A percentile compares a stretch with the other conserved stretches of the same genome.
phyloP scores from a whole-genome alignment of 768 basidiomycete species.

The Mycena vitilis region DNA sequence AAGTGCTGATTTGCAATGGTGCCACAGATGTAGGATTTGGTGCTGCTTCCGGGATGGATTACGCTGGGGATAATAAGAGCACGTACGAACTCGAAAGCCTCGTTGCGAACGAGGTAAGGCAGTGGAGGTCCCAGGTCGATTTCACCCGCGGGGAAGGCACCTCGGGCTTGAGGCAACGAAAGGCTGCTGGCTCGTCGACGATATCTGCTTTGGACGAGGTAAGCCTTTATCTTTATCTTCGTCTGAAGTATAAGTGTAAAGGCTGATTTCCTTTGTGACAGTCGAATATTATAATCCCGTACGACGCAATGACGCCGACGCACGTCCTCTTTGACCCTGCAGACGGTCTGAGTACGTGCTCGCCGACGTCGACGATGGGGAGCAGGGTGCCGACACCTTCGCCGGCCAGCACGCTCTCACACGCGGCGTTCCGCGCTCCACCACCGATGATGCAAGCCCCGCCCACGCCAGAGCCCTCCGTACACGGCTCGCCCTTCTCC shows the following conservation, averaged over 20 bases:
- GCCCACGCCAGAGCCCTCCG: constrained; percentile 31
- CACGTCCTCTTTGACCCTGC: constrained; percentile 58
- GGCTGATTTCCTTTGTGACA: constrained; percentile 35
- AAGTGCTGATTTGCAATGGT: no score
- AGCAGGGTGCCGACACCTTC: constrained; percentile 42
- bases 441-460: constrained; percentile 27
- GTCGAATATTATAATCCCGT: constrained; percentile 60
- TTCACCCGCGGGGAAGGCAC: constrained; percentile 36
- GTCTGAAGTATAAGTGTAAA: constrained; percentile 11
- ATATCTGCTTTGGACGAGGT: constrained; percentile 61
- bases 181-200: neutral
- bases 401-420: constrained; percentile 37
- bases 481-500: constrained; percentile 24
- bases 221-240: constrained; percentile 32
- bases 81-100: constrained; percentile 65
- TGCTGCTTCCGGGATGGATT: neutral
- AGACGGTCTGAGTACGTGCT: constrained; percentile 32
- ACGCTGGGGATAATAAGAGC: constrained; percentile 32
- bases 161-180: constrained; percentile 47
- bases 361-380: constrained; percentile 40
- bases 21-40: neutral
- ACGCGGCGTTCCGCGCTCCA: constrained; percentile 29
- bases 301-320: constrained; percentile 60
- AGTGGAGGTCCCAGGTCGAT: constrained; percentile 62
- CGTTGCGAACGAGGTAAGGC: constrained; percentile 59